Base-by-base conservation (phyloP, 345 rosid species). In the Melaleuca quinquenervia region DNA sequence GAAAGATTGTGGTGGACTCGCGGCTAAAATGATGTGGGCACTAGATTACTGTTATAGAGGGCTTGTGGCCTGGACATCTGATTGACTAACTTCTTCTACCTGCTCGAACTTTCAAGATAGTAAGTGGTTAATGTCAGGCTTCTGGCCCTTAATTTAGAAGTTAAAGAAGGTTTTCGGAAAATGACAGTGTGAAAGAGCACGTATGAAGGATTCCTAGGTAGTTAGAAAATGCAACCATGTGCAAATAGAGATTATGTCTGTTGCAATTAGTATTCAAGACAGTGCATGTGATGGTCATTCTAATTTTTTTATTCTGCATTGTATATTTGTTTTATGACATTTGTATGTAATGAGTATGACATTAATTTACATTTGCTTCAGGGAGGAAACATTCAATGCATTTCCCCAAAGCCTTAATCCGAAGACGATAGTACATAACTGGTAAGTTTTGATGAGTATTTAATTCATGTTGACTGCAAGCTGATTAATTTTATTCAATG, bases 371-470 rank as follows among this genome's bases (percentile, higher is more conserved):
- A 22, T 50, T 45, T 29, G 80, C 88, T 85, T 16, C 92, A 96
- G 98, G 96, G 98, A 95, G 88, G 98, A 96, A 88, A 95, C 97
- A 18, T 96, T 96, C 91, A 94, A 94, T 84, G 58, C 92, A 49
- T 89, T 95, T 91, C 92, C 96, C 10, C 74, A 88, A 86, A 89
- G 91, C 52, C 99, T 97, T 51, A 92, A 93, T 89, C 99, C 98
- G n/a, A 88, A 41, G 54, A 97, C 99, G 3, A 91, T 96, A 82
- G 94, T 97, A 82, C 97, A 97, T 87, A 95, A 96, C 88, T 97
- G 99, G 98, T 95, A 87, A 88, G 94, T 85, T 88, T 85, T 55
- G 6, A 70, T 64, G 45, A 70, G 44, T 70, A 70, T 70, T 70
- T 20, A 70, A 32, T 41, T 16, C 24, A 32, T 32, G 78, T 36